Conservation (phyloP, 108 stramenopile species). For the Schizochytrium sp. region DNA sequence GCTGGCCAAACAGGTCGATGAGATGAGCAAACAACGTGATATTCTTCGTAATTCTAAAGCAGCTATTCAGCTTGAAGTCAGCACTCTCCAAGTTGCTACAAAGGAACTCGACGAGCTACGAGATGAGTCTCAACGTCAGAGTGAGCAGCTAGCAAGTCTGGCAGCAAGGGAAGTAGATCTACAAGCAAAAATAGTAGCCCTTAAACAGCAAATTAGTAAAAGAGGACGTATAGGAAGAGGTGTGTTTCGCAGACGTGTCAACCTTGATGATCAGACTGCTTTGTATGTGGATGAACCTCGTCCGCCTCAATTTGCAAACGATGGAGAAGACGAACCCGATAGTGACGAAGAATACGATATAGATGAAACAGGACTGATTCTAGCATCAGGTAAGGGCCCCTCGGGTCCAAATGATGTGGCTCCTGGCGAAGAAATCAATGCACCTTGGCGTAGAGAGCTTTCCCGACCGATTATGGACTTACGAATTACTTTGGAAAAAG, state of each 20-base stretch:
- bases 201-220: too few species aligned
- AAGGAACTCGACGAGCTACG: background rate
- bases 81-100: background rate
- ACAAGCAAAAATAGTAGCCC: too few species aligned
- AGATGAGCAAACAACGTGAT: background rate
- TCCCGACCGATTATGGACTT: background rate
- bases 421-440: background rate
- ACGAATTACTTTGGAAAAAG: background rate
- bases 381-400: background rate
- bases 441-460: slow-evolving; percentile 28
- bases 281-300: too few species aligned
- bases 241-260: too few species aligned
- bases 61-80: background rate
- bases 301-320: too few species aligned
- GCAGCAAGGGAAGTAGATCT: too few species aligned
- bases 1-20: background rate
- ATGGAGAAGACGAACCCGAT: too few species aligned
- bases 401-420: background rate
- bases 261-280: too few species aligned
- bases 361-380: background rate
- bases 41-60: background rate
- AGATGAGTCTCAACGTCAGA: too few species aligned
- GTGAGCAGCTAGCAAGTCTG: too few species aligned
- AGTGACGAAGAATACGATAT: too few species aligned
- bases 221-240: too few species aligned